phyloP scores from a whole-genome alignment of 2,329 filamentous ascomycete species.

The Penicillium sp. region DNA sequence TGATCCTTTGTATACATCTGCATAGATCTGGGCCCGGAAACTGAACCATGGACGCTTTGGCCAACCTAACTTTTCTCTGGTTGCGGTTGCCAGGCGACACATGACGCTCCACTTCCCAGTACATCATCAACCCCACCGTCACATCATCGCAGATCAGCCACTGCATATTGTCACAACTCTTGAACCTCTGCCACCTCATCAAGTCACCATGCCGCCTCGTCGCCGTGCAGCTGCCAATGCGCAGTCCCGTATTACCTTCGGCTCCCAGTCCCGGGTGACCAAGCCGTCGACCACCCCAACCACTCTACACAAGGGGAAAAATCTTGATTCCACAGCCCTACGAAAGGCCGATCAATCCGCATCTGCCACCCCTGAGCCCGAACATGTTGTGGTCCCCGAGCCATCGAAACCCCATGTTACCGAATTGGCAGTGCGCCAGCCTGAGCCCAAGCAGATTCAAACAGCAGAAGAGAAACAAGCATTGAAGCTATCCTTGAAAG shows the following conservation, averaged over 20 bases:
- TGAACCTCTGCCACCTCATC: background rate
- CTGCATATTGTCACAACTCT: background rate
- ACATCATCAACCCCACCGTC: background rate
- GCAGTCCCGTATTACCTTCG: conserved; percentile 65
- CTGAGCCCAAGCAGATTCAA: conserved; percentile 43
- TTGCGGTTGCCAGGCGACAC: conserved; percentile 12
- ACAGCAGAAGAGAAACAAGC: conserved; percentile 50
- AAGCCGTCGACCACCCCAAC: conserved; percentile 50
- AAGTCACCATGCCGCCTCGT: conserved; percentile 43
- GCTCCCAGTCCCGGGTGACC: conserved; percentile 57
- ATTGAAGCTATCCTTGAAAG: conserved; percentile 63
- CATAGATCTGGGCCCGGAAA: background rate
- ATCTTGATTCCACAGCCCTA: conserved; percentile 37
- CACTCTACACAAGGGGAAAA: conserved; percentile 34
- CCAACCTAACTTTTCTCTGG: background rate
- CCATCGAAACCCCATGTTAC: conserved; percentile 33
- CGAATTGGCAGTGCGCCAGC: conserved; percentile 45
- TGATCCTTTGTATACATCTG: background rate
- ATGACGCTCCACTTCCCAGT: conserved; percentile 6
- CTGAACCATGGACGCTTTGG: conserved; percentile 4
- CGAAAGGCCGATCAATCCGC: conserved; percentile 28
- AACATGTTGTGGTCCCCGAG: conserved; percentile 27
- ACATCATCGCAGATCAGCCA: background rate
- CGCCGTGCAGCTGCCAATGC: conserved; percentile 39
- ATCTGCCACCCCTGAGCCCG: conserved; percentile 26